Percentiles rank a stretch among this genome's conserved stretches.
phyloP scores from a whole-genome alignment of 768 basidiomycete genomes.

The Lentinula sp. region DNA sequence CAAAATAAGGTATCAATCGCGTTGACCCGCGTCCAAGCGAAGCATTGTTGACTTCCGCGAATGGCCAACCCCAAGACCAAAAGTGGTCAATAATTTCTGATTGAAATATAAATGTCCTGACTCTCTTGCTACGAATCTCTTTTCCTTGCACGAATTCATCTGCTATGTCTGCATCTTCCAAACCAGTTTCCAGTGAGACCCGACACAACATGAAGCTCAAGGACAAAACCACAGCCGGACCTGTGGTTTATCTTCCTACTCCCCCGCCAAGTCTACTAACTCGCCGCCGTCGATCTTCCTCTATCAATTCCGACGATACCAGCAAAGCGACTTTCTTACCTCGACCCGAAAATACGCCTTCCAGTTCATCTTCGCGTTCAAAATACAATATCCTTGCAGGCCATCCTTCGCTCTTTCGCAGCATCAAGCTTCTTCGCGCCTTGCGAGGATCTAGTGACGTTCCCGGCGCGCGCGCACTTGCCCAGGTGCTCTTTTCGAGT shows the following conservation, averaged over 20 bases:
- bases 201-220: not conserved
- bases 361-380: conserved; percentile 6
- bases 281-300: conserved; percentile 17
- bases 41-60: too few relatives aligned
- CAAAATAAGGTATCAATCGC: not conserved
- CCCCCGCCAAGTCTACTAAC: conserved; percentile 10
- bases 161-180: not conserved
- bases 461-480: conserved; percentile 7
- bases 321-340: not conserved
- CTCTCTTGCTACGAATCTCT: not conserved
- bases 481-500: conserved; percentile 13
- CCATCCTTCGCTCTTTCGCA: conserved; percentile 28
- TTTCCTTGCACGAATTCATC: not conserved
- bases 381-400: conserved; percentile 24
- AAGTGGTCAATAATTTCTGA: not conserved
- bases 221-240: not conserved
- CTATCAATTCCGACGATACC: conserved; percentile 14
- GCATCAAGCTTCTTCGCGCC: conserved; percentile 19
- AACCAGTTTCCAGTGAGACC: not conserved
- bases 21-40: not conserved
- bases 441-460: conserved; percentile 12
- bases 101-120: not conserved
- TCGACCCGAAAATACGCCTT: not conserved
- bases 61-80: not conserved
- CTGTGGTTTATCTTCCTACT: not conserved